Evolutionary conservation across 2,329 filamentous ascomycete species (phyloP).

Genomic region (Fusarium concolor): DNA sequence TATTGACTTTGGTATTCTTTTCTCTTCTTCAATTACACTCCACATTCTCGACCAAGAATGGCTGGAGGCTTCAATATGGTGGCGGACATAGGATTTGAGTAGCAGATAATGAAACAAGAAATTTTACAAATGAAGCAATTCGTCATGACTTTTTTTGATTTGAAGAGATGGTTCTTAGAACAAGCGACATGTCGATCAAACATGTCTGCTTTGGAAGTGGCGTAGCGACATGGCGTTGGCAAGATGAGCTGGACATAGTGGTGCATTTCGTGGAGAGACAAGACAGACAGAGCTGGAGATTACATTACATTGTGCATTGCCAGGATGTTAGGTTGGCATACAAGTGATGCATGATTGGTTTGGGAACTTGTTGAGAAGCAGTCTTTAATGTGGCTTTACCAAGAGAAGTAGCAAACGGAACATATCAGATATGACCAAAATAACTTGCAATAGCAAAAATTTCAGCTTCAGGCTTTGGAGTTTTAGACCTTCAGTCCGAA

Average conservation of each 20-base stretch:
- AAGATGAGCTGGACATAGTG: background rate
- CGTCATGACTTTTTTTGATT: background rate
- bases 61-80: background rate
- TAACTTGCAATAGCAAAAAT: background rate
- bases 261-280: slow-evolving; percentile 3
- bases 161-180: background rate
- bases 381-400: slow-evolving; percentile 6
- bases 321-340: slow-evolving; percentile 1
- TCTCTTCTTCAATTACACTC: slow-evolving; percentile 7
- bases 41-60: slow-evolving; percentile 15
- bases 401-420: slow-evolving; percentile 5
- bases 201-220: background rate
- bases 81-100: slow-evolving; percentile 15
- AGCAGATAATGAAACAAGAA: slow-evolving; percentile 20
- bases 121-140: slow-evolving; percentile 6
- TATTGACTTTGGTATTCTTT: background rate
- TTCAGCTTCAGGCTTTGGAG: background rate
- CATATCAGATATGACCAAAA: slow-evolving; percentile 27
- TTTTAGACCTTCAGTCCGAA: background rate
- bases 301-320: background rate
- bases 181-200: background rate
- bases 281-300: background rate
- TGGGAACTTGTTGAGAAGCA: background rate
- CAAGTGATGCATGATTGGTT: background rate
- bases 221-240: slow-evolving; percentile 3